Evolutionary conservation across 495 filamentous ascomycete species (phyloP).

Genomic region (Neurospora sp.): DNA sequence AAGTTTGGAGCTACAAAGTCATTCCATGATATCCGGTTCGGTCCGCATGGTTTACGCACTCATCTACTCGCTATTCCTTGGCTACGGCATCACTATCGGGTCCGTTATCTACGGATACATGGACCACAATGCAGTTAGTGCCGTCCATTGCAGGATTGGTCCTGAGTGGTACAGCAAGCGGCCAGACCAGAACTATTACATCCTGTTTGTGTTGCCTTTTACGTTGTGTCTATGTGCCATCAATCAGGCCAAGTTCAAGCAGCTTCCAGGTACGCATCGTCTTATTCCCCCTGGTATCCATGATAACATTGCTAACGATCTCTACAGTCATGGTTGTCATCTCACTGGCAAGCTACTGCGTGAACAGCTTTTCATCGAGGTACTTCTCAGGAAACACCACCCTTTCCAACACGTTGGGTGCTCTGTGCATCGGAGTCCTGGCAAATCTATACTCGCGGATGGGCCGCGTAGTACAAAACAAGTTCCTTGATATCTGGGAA

Average conservation of each 20-base stretch:
- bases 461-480: slow-evolving; percentile 34
- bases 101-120: slow-evolving; percentile 81
- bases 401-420: slow-evolving; percentile 74
- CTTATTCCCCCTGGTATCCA: not conserved
- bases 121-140: slow-evolving; percentile 62
- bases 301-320: not conserved
- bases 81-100: slow-evolving; percentile 94
- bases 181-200: slow-evolving; percentile 50
- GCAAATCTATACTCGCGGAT: slow-evolving; percentile 82
- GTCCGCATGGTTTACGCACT: slow-evolving; percentile 95
- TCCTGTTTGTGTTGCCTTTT: slow-evolving; percentile 71
- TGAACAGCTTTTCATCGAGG: slow-evolving; percentile 68
- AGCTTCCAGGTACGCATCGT: slow-evolving; percentile 66
- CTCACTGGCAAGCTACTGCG: slow-evolving; percentile 73
- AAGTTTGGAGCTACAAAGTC: slow-evolving; percentile 78
- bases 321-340: slow-evolving; percentile 59
- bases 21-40: slow-evolving; percentile 77
- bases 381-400: slow-evolving; percentile 70
- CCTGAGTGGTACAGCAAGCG: slow-evolving; percentile 36
- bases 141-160: slow-evolving; percentile 50
- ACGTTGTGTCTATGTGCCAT: slow-evolving; percentile 73
- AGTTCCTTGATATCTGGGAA: slow-evolving; percentile 22
- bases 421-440: slow-evolving; percentile 74
- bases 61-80: slow-evolving; percentile 90
- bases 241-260: slow-evolving; percentile 85